phyloP scores from a whole-genome alignment of 805 yeast species.

The Candida arabinofermentans region DNA sequence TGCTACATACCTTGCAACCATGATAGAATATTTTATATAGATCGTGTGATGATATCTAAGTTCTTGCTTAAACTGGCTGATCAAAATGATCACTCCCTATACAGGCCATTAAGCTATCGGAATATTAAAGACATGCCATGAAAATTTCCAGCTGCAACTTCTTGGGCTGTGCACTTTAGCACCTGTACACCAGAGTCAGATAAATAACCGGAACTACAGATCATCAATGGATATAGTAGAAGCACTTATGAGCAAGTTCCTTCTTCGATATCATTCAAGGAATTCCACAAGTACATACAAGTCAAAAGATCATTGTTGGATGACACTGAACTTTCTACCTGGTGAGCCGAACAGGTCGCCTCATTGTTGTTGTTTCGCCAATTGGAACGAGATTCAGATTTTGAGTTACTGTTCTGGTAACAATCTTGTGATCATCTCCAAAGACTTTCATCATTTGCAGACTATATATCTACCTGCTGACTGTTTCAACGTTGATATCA shows the following conservation, averaged over 20 bases:
- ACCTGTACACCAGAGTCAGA: too few relatives aligned
- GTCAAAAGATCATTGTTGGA: slow-evolving; percentile 17
- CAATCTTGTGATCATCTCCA: slow-evolving; percentile 65
- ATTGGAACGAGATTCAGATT: slow-evolving; percentile 64
- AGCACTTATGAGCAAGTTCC: too few relatives aligned
- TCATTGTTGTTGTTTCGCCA: slow-evolving; percentile 52
- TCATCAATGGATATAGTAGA: too few relatives aligned
- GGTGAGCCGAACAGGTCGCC: slow-evolving; percentile 71
- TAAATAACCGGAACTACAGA: too few relatives aligned
- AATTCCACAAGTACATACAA: background rate
- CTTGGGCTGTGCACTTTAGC: too few relatives aligned
- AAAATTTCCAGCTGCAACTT: too few relatives aligned
- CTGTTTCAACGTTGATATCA: slow-evolving; percentile 62
- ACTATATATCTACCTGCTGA: slow-evolving; percentile 70
- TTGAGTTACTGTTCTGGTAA: slow-evolving; percentile 85
- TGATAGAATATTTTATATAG: background rate
- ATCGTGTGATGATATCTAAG: background rate
- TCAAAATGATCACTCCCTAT: too few relatives aligned
- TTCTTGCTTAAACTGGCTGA: background rate
- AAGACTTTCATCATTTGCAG: slow-evolving; percentile 56
- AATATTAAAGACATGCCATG: too few relatives aligned
- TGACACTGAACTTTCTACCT: slow-evolving; percentile 73
- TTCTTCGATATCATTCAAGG: background rate
- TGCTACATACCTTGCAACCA: slow-evolving; percentile 11
- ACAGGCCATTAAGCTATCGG: too few relatives aligned